phyloP scores from a whole-genome alignment of 257 asterid species.

The Lycium barbarum region DNA sequence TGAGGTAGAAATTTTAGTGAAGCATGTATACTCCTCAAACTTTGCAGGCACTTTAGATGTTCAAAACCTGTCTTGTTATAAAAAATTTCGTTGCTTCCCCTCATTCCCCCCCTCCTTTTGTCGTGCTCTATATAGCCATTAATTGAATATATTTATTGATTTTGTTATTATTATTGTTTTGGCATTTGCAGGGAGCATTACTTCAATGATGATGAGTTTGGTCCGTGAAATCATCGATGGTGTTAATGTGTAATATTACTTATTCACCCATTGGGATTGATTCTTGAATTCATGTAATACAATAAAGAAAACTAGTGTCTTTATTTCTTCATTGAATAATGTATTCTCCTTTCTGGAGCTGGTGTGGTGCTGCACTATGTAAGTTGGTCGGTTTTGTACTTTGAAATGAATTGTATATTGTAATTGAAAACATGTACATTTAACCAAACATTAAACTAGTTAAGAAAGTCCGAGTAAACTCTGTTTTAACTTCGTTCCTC shows the following conservation, averaged over 20 bases:
- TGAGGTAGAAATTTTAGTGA: conserved; percentile 54
- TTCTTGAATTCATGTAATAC: not conserved
- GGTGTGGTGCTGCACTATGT: not conserved
- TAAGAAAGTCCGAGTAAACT: not conserved
- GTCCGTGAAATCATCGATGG: conserved; percentile 25
- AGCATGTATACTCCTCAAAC: not conserved
- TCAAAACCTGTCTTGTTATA: not conserved
- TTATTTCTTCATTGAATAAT: not conserved
- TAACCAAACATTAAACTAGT: not conserved
- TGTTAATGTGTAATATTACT: not conserved
- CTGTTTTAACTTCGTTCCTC: not conserved
- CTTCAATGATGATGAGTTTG: conserved; percentile 36
- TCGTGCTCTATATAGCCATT: not conserved
- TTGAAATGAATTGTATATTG: not conserved
- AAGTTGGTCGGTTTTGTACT: not conserved
- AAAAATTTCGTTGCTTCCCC: not conserved
- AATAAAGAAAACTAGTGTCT: not conserved
- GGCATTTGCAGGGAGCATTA: conserved; percentile 65
- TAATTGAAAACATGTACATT: conserved; percentile 10
- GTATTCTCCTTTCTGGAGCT: not conserved
- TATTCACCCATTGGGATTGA: not conserved
- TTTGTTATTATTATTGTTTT: not conserved
- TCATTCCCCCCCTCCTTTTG: not conserved
- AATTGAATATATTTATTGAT: not conserved
- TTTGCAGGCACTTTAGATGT: not conserved